Conservation (phyloP, 164 flowering plant genomes). For the Pachysandra terminalis region DNA sequence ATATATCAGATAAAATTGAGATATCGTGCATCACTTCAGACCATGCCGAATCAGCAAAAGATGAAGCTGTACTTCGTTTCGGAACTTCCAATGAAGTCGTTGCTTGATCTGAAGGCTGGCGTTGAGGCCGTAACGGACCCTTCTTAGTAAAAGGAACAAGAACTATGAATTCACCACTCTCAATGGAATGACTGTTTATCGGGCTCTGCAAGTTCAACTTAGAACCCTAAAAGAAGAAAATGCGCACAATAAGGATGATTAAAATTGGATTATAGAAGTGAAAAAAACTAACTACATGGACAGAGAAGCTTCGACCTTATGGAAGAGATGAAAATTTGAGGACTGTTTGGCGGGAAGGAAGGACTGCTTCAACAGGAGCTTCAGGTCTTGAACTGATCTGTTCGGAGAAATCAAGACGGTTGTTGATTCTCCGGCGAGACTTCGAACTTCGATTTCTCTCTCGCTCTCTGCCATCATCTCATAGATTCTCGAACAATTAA, state of each 20-base stretch:
- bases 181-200: conserved; percentile 30
- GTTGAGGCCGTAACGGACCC: conserved; percentile 19
- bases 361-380: conserved; percentile 41
- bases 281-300: not conserved
- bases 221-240: conserved; percentile 47
- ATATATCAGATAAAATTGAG: conserved; percentile 25
- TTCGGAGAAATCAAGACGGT: conserved; percentile 29
- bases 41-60: conserved; percentile 60
- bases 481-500: not conserved
- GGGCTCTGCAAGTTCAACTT: conserved; percentile 47
- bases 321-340: conserved; percentile 74
- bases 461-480: conserved; percentile 25
- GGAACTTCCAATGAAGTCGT: not conserved
- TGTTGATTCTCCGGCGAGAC: conserved; percentile 59
- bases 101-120: conserved; percentile 12
- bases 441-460: conserved; percentile 49
- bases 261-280: not conserved
- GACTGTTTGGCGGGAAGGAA: conserved; percentile 53
- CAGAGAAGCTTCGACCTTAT: conserved; percentile 38
- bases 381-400: conserved; percentile 48
- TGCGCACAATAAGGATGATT: not conserved
- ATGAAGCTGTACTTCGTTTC: conserved; percentile 16
- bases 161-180: conserved; percentile 59
- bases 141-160: conserved; percentile 73
- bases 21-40: conserved; percentile 67